Evolutionary conservation across 768 basidiomycete genomes (phyloP).

Genomic region (Suillus lakei): DNA sequence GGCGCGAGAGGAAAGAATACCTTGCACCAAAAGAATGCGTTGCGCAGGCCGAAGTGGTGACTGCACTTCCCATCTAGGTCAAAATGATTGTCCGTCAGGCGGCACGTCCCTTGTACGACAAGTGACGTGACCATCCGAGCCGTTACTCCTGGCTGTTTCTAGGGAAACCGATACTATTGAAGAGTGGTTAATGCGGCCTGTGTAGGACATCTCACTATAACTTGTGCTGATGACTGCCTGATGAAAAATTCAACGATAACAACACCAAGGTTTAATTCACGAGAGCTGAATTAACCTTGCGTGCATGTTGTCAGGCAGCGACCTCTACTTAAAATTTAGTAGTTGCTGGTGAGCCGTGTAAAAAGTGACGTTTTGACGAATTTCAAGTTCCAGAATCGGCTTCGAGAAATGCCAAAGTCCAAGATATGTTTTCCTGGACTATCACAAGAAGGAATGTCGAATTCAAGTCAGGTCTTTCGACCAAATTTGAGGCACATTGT

Average conservation of each 20-base stretch:
- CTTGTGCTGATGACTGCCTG: background rate
- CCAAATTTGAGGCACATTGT: background rate
- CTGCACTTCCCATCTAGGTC: background rate
- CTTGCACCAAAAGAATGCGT: conserved; percentile 63
- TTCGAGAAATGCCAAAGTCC: too few species aligned
- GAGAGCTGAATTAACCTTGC: background rate
- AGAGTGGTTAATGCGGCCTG: background rate
- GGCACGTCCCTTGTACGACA: background rate
- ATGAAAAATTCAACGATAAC: background rate
- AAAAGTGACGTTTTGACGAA: too few species aligned
- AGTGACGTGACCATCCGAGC: background rate
- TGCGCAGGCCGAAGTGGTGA: conserved; percentile 73
- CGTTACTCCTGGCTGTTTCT: background rate
- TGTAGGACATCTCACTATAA: background rate
- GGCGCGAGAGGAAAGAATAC: conserved; percentile 75
- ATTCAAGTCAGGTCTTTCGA: background rate
- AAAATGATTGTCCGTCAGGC: background rate
- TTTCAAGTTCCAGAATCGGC: too few species aligned
- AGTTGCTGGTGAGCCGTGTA: too few species aligned
- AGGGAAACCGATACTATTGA: background rate
- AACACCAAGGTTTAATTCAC: background rate
- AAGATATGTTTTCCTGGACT: too few species aligned
- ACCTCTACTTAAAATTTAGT: too few species aligned
- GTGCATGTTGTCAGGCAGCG: too few species aligned
- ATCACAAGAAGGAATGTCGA: too few species aligned